Percentiles rank a stretch among this genome's conserved stretches.
Conservation (phyloP, 352 stramenopile species). For the Hyaloperonospora arabidopsidis region DNA sequence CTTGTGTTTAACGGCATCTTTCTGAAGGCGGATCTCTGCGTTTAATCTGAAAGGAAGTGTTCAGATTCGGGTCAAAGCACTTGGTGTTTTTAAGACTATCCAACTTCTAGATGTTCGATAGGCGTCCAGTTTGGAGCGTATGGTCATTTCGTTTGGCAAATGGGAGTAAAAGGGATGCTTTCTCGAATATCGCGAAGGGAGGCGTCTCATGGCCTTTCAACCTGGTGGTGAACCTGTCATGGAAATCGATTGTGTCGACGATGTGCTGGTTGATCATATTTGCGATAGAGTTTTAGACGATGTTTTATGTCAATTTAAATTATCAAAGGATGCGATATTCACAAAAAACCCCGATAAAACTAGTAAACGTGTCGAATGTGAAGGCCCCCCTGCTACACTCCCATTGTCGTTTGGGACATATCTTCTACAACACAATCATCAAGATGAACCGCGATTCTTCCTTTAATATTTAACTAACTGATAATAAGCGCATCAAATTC, state of each 20-base stretch:
- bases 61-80: neutral
- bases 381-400: neutral
- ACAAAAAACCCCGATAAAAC: neutral
- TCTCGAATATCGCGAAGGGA: neutral
- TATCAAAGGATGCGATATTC: neutral
- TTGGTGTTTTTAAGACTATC: neutral
- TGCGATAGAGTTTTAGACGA: neutral
- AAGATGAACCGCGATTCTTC: neutral
- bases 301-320: neutral
- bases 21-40: too few relatives aligned
- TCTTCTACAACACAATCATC: neutral
- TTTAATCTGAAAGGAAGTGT: neutral
- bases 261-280: neutral
- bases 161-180: neutral
- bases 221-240: neutral
- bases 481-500: neutral
- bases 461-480: neutral
- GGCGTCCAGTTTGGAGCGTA: neutral
- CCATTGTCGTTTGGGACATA: neutral
- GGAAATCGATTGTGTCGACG: neutral
- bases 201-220: neutral
- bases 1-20: neutral
- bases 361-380: neutral
- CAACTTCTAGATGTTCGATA: neutral
- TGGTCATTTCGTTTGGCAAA: neutral